These are phyloP conservation scores for Lichtheimia ornata DNA, from an alignment of 371 early-diverging fungal species.

Conservation along the genomic window DNA sequence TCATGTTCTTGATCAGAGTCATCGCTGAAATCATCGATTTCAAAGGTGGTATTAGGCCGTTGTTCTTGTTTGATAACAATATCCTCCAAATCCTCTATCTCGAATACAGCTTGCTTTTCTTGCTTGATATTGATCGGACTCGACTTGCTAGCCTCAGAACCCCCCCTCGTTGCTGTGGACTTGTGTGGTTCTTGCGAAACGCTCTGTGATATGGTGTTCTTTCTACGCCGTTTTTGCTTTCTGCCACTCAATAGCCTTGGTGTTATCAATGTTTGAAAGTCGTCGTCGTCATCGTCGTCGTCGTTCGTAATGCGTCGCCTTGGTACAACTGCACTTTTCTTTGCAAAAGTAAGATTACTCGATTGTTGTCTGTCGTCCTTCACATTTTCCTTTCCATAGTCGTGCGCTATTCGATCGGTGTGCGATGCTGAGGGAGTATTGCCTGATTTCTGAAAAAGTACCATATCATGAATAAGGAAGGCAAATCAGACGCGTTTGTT, in stretches of 20 bases:
- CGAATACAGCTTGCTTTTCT: not conserved
- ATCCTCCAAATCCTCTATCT: not conserved
- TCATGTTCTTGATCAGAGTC: too few species aligned
- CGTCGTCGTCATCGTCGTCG: not conserved
- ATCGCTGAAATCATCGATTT: too few species aligned
- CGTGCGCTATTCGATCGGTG: not conserved
- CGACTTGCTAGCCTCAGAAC: too few species aligned
- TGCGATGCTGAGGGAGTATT: not conserved
- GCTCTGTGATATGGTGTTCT: not conserved
- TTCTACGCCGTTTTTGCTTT: not conserved
- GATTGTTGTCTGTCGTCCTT: not conserved
- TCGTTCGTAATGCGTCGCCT: not conserved
- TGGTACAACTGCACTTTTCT: not conserved
- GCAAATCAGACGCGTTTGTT: not conserved
- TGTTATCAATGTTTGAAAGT: not conserved
- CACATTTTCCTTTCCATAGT: not conserved
- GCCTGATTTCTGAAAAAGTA: slow-evolving; percentile 1
- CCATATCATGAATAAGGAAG: not conserved
- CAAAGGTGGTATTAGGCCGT: too few species aligned
- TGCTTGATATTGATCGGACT: not conserved
- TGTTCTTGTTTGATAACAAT: too few species aligned
- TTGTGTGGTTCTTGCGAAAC: not conserved
- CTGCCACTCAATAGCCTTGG: not conserved
- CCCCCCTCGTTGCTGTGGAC: not conserved
- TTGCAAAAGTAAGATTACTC: not conserved